Percentiles rank a stretch among this genome's conserved stretches.
Conservation (phyloP, 2,329 filamentous ascomycete genomes). For the Ciborinia camelliae region DNA sequence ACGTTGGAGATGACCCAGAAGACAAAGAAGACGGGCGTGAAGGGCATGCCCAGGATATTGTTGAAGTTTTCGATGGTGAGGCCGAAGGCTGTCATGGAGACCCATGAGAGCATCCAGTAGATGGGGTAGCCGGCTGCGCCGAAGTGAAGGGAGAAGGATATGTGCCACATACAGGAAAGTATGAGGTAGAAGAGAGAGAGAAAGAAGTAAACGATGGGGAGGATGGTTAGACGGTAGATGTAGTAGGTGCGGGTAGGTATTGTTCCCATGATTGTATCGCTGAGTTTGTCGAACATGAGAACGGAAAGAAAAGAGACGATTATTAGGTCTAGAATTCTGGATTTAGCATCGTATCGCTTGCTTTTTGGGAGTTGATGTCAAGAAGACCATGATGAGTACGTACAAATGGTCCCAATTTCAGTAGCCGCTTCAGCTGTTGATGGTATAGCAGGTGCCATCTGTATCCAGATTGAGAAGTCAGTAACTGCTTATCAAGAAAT, state of each 20-base stretch:
- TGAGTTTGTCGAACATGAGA: slow-evolving; percentile 25
- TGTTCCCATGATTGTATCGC: slow-evolving; percentile 26
- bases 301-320: slow-evolving; percentile 28
- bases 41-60: slow-evolving; percentile 25
- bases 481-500: no score
- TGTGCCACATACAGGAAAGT: slow-evolving; percentile 26
- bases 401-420: slow-evolving; percentile 28
- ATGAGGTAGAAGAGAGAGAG: slow-evolving; percentile 24
- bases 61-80: slow-evolving; percentile 27
- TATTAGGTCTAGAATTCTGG: slow-evolving; percentile 20
- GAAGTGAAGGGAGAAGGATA: slow-evolving; percentile 23
- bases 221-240: slow-evolving; percentile 21
- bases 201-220: slow-evolving; percentile 24
- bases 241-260: slow-evolving; percentile 22
- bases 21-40: slow-evolving; percentile 27
- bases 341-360: neutral
- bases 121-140: slow-evolving; percentile 24
- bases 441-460: slow-evolving; percentile 23
- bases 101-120: slow-evolving; percentile 28
- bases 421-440: slow-evolving; percentile 26
- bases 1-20: slow-evolving; percentile 29
- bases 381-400: neutral
- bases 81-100: slow-evolving; percentile 26
- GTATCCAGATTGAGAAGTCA: no score
- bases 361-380: neutral